These are phyloP conservation scores for Ilex paraguariensis DNA, from an alignment of 305 asterid species.

Conservation along the genomic window DNA sequence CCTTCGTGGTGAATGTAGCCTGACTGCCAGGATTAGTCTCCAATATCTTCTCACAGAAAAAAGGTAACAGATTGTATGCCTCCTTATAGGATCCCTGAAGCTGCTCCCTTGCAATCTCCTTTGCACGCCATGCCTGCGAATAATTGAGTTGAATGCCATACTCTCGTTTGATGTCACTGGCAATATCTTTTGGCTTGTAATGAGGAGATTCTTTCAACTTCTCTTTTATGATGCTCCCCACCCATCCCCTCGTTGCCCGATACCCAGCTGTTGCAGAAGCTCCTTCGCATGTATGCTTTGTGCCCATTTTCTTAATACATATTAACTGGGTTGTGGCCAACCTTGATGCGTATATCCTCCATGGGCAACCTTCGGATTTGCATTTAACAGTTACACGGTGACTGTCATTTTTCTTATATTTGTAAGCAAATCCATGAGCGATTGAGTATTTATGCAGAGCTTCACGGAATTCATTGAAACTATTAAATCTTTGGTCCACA, in stretches of 20 bases:
- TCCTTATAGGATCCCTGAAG: constrained; percentile 96
- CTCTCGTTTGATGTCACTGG: constrained; percentile 83
- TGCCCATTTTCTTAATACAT: constrained; percentile 88
- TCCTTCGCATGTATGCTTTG: constrained; percentile 86
- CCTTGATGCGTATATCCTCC: constrained; percentile 96
- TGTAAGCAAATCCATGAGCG: constrained; percentile 93
- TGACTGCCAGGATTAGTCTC: constrained; percentile 91
- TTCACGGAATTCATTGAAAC: constrained; percentile 91
- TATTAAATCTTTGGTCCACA: constrained; percentile 92
- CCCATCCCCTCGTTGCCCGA: constrained; percentile 96
- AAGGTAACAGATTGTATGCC: constrained; percentile 86
- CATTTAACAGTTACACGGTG: constrained; percentile 97
- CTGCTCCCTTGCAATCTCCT: constrained; percentile 97
- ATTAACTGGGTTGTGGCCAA: constrained; percentile 85
- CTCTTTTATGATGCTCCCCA: constrained; percentile 90
- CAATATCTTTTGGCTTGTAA: constrained; percentile 94
- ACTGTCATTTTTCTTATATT: constrained; percentile 94
- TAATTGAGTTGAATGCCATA: constrained; percentile 97
- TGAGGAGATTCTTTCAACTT: constrained; percentile 82
- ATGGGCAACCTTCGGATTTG: constrained; percentile 92
- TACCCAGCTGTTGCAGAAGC: constrained; percentile 85
- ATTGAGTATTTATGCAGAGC: constrained; percentile 94
- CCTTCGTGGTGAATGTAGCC: constrained; percentile 76
- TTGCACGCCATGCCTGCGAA: constrained; percentile 99
- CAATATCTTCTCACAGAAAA: constrained; percentile 75